Conservation (phyloP, 2,329 filamentous ascomycete species). For the Alternaria dauci region DNA sequence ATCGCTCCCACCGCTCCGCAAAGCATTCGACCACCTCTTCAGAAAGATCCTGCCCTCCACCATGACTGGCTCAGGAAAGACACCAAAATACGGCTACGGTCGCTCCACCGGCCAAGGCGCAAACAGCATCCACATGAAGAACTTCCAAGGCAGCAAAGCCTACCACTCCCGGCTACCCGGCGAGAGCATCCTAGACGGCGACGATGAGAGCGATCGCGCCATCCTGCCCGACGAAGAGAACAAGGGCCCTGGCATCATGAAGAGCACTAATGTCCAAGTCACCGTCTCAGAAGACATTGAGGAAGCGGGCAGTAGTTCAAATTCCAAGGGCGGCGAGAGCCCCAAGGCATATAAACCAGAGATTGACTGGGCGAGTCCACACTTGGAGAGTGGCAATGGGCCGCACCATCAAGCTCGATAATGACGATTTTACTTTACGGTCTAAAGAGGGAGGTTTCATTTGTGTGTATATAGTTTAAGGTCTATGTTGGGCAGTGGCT, state of each 20-base stretch:
- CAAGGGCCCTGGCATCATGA: slow-evolving; percentile 32
- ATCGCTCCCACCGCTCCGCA: slow-evolving; percentile 38
- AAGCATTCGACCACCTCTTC: slow-evolving; percentile 33
- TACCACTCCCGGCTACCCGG: slow-evolving; percentile 30
- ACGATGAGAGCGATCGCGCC: slow-evolving; percentile 39
- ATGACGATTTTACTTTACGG: neutral
- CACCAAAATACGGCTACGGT: slow-evolving; percentile 24
- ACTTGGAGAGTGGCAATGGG: neutral
- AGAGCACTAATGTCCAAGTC: slow-evolving; percentile 37
- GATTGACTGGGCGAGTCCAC: slow-evolving; percentile 19
- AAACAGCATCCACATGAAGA: slow-evolving; percentile 23
- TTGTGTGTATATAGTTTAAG: neutral
- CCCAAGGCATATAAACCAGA: slow-evolving; percentile 13
- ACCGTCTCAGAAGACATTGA: slow-evolving; percentile 21
- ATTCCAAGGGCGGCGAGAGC: slow-evolving; percentile 1
- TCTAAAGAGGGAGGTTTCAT: neutral
- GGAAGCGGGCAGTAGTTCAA: neutral
- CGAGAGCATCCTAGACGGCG: slow-evolving; percentile 34
- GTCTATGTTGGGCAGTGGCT: neutral
- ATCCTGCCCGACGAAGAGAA: slow-evolving; percentile 31
- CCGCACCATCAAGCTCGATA: neutral
- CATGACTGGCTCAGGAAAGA: slow-evolving; percentile 15
- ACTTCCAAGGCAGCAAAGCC: slow-evolving; percentile 28
- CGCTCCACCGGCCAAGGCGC: slow-evolving; percentile 5
- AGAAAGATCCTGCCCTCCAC: slow-evolving; percentile 27